These are phyloP conservation scores for Fusarium sp. DNA, from an alignment of 2,329 filamentous ascomycete species.

Conservation along the genomic window DNA sequence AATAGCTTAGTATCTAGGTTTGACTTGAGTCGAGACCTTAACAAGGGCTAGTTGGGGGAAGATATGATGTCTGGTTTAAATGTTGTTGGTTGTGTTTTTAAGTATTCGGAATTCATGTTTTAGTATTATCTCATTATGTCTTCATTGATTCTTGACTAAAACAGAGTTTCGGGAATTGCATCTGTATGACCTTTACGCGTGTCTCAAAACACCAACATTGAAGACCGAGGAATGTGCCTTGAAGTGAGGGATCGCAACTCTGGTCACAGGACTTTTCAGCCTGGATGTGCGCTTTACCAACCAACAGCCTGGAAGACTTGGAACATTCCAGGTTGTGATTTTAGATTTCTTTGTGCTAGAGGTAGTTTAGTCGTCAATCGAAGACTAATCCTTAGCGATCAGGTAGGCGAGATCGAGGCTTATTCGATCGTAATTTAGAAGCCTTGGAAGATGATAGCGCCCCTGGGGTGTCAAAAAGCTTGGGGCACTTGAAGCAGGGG, in stretches of 20 bases:
- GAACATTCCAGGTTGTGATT: neutral
- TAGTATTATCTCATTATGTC: neutral
- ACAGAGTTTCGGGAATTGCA: neutral
- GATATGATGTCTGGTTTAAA: neutral
- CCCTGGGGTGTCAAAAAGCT: neutral
- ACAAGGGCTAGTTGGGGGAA: neutral
- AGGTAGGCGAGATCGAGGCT: slow-evolving; percentile 1
- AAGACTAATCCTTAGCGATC: neutral
- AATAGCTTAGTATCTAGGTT: neutral
- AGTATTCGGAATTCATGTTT: neutral
- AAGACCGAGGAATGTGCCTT: neutral
- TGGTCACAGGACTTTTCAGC: neutral
- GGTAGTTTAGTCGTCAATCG: slow-evolving; percentile 6
- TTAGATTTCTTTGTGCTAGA: neutral
- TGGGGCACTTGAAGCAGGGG: too few relatives aligned
- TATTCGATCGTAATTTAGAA: neutral
- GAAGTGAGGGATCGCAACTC: neutral
- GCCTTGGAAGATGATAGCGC: neutral
- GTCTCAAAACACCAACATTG: neutral
- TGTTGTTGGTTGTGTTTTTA: neutral
- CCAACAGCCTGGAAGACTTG: neutral
- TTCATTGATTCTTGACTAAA: neutral
- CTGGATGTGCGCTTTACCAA: neutral
- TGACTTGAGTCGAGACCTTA: neutral
- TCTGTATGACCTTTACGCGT: neutral